phyloP scores from a whole-genome alignment of 306 rosid species.

The Coriaria nepalensis region DNA sequence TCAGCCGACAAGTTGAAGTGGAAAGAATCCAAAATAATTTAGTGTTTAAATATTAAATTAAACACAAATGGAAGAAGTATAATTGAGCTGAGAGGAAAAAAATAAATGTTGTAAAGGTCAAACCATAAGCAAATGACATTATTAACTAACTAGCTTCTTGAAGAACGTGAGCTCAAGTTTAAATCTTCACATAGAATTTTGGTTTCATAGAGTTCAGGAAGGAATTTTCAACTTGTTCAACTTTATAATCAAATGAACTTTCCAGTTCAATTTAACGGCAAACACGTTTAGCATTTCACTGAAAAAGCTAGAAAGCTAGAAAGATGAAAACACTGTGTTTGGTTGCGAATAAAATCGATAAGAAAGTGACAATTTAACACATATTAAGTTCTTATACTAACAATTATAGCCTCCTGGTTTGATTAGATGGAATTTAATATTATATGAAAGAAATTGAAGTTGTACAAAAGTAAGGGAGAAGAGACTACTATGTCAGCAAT shows the following conservation, averaged over 20 bases:
- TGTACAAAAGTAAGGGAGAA: neutral
- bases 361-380: neutral
- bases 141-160: neutral
- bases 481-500: neutral
- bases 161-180: neutral
- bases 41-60: neutral
- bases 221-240: neutral
- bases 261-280: no score
- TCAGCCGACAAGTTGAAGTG: constrained; percentile 11
- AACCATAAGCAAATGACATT: no score
- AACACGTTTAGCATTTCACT: neutral
- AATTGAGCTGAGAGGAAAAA: no score
- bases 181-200: neutral
- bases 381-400: neutral
- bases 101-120: no score
- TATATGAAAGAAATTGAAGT: neutral
- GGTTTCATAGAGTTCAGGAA: neutral
- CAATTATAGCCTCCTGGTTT: neutral
- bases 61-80: no score
- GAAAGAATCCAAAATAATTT: neutral
- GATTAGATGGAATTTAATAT: no score
- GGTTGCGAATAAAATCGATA: neutral
- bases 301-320: neutral
- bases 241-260: neutral
- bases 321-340: neutral